phyloP scores from a whole-genome alignment of 2,329 filamentous ascomycete genomes.

The Colletotrichum scovillei region DNA sequence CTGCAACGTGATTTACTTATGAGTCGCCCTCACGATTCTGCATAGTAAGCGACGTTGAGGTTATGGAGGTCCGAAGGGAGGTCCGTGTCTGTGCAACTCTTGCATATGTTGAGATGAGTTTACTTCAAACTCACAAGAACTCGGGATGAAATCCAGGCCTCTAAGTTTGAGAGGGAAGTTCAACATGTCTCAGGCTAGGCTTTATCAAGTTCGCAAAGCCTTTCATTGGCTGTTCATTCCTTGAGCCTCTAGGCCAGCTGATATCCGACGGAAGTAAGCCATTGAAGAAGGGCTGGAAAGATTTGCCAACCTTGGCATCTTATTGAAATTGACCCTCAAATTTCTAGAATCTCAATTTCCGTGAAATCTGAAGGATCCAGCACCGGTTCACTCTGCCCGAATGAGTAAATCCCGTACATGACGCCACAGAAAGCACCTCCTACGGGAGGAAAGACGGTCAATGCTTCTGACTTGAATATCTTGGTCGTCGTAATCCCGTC shows the following conservation, averaged over 20 bases:
- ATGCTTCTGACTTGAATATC: conserved; percentile 33
- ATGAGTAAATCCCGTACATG: conserved; percentile 46
- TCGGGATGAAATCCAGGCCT: not conserved
- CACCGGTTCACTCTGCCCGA: conserved; percentile 44
- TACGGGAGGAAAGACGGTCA: conserved; percentile 43
- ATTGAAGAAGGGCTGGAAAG: not conserved
- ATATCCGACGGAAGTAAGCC: not conserved
- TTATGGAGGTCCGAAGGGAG: not conserved
- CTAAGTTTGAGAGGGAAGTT: not conserved
- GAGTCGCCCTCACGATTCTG: not conserved
- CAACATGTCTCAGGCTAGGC: not conserved
- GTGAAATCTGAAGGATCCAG: conserved; percentile 46
- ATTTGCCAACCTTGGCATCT: not conserved
- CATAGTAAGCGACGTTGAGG: not conserved
- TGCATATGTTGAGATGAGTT: not conserved
- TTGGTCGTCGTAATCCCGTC: conserved; percentile 6
- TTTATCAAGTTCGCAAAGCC: not conserved
- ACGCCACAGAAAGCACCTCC: conserved; percentile 45
- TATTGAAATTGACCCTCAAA: not conserved
- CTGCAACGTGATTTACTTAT: not conserved
- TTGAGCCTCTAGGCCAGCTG: not conserved
- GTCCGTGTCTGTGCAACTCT: not conserved
- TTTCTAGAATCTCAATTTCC: conserved; percentile 36
- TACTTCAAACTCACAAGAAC: not conserved
- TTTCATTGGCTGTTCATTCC: not conserved